Evolutionary conservation across 2,329 filamentous ascomycete genomes (phyloP), one percentile per base, ranked within the genome.

Genomic region (Nemania serpens): DNA sequence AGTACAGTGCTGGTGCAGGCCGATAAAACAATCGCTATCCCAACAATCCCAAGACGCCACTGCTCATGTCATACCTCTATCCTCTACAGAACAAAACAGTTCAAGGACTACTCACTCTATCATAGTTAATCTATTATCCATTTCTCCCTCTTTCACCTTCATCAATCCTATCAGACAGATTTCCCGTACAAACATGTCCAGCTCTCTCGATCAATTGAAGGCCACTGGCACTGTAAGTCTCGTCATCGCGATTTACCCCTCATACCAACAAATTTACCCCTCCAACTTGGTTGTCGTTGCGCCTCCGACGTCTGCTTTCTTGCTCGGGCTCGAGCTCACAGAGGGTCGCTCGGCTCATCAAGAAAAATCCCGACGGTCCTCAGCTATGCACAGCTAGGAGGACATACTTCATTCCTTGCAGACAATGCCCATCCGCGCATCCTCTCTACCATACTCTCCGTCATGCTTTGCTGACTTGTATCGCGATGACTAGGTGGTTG

Each of bases 191-290:
- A n/a, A 68, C 49, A 97, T 97, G 93, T 81, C 91, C 79, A 89
- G 82, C 80, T 91, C 93, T 79, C 90, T 99, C 74, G 95, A 98
- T 74, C 93, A 98, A 84, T 88, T 99, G 79, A 99, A 99, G 87
- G 88, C 91, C 83, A 80, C 90, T 77, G 95, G 95, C 89, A 99
- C 95, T 75, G 93, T 96, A 85, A 81, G 91, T 91, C 56, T 59
- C 17, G 45, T 22, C 33, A 42, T 48, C 48, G 10, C 43, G 18
- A 45, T 68, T 70, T 66, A 72, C 68, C 69, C 69, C 70, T 70
- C 69, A 68, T 63, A 55, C 54, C 33, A 22, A 20, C 52, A 46
- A 47, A 42, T 45, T 60, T 69, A 62, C 69, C 70, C 70, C 70
- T 71, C 69, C 69, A 71, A 25, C 43, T 12, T 39, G 11, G 11